Evolutionary conservation across 1,284 basidiomycete species (phyloP).

Genomic region (Fistulinella cinereoalba): DNA sequence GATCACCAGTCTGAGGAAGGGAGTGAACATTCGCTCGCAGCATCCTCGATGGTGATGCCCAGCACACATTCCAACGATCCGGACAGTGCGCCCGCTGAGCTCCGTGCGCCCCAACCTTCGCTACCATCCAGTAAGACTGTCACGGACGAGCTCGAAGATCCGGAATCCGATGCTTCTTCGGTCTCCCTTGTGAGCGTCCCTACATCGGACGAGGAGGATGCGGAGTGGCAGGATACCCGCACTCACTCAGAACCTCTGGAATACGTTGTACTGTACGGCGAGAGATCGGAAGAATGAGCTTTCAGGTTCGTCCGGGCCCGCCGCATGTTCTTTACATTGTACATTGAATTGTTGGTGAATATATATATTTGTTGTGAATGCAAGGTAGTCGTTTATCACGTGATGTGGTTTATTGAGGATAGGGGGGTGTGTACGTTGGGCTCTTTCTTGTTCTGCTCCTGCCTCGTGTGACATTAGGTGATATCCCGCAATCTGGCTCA

Average conservation of each 20-base stretch:
- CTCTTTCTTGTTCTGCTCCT: not conserved
- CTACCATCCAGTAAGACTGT: slow-evolving; percentile 35
- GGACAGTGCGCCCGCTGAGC: slow-evolving; percentile 5
- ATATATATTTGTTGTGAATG: not conserved
- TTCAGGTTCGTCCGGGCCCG: not conserved
- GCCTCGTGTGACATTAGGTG: not conserved
- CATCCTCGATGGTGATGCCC: slow-evolving; percentile 76
- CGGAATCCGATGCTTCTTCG: slow-evolving; percentile 51
- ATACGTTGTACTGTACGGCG: slow-evolving; percentile 71
- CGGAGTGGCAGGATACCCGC: slow-evolving; percentile 60
- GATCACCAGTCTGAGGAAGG: slow-evolving; percentile 44
- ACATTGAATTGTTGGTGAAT: not conserved
- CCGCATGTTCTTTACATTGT: not conserved
- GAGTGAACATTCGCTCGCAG: slow-evolving; percentile 52
- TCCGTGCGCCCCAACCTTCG: slow-evolving; percentile 14
- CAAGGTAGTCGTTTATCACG: slow-evolving; percentile 3
- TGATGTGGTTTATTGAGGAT: slow-evolving; percentile 7
- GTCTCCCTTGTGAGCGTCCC: slow-evolving; percentile 62
- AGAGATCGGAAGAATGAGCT: slow-evolving; percentile 48
- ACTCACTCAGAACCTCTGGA: slow-evolving; percentile 48
- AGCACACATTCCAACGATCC: slow-evolving; percentile 32
- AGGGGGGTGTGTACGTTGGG: slow-evolving; percentile 3
- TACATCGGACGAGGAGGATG: slow-evolving; percentile 47
- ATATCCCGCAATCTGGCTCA: not conserved
- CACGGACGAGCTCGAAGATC: slow-evolving; percentile 49